Evolutionary conservation across 805 yeast species (phyloP), one percentile per base, ranked within the genome.

Genomic region (Kluyveromyces wickerhamii): DNA sequence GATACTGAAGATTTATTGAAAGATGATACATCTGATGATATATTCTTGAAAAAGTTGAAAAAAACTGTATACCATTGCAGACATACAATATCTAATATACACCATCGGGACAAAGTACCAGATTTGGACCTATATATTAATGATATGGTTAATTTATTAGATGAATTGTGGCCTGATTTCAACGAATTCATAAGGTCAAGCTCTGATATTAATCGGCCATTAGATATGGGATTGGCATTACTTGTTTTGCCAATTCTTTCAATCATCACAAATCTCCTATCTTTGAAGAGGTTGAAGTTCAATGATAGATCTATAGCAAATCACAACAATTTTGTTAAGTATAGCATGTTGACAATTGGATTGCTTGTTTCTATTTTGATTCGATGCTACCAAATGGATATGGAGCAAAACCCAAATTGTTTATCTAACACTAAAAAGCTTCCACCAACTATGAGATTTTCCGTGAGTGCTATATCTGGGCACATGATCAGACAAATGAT

Each of bases 1-100:
- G 37, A 35, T 29, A 32, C 28, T 29, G 22, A 28, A 12, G 20
- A 6, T 13, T 26, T 39, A 22, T 25, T 17, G 11, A 26, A 34
- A 8, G 15, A 17, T 8, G 35, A 29, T 13, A 11, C 8, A 16
- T 10, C 22, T 18, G 24, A 19, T n/a, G 32, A 29, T 4, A 7
- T 14, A 7, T 29, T 19, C 14, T 14, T 26, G 29, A 26, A 19
- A 26, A 14, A 14, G 6, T 26, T 26, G 18, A 12, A 18, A 16
- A 29, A 29, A 29, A 19, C 20, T 15, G 20, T 29, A 9, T 29
- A 17, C 20, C 18, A 29, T 13, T 22, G 15, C 12, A 9, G 32
- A 9, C 9, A 5, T 3, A 12, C 16, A 7, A 7, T 35, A 13
- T 29, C 12, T 4, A 29, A 15, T 5, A n/a, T 39, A 12, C 35